These are phyloP conservation scores for Acorus calamus DNA, from an alignment of 106 monocot genomes.

Conservation along the genomic window DNA sequence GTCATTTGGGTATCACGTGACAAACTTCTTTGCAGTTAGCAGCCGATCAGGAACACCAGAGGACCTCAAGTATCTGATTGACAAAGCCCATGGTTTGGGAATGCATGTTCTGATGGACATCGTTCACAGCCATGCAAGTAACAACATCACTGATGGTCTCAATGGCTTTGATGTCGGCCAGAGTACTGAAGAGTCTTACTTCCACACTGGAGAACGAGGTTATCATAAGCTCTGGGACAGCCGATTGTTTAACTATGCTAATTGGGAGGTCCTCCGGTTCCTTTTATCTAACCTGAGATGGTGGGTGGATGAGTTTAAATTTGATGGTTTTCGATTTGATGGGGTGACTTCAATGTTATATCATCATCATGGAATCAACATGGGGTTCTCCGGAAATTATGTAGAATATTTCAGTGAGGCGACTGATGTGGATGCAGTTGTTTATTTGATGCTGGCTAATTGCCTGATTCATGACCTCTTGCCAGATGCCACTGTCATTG, in stretches of 20 bases:
- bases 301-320: slow-evolving; percentile 82
- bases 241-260: slow-evolving; percentile 84
- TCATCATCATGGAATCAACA: slow-evolving; percentile 94
- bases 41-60: slow-evolving; percentile 92
- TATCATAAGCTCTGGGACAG: slow-evolving; percentile 96
- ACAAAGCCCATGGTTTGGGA: slow-evolving; percentile 83
- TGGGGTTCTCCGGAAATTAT: slow-evolving; percentile 67
- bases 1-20: slow-evolving; percentile 96
- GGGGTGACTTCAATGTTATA: slow-evolving; percentile 97
- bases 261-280: slow-evolving; percentile 95
- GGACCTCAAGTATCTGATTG: slow-evolving; percentile 90
- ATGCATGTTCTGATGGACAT: slow-evolving; percentile 85
- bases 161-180: slow-evolving; percentile 97
- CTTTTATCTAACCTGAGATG: slow-evolving; percentile 83
- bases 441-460: slow-evolving; percentile 94
- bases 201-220: slow-evolving; percentile 78
- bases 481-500: slow-evolving; percentile 72
- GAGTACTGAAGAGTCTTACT: slow-evolving; percentile 60
- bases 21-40: slow-evolving; percentile 89
- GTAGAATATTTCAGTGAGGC: slow-evolving; percentile 67
- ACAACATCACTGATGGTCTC: slow-evolving; percentile 77
- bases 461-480: slow-evolving; percentile 44
- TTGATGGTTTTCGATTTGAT: slow-evolving; percentile 98
- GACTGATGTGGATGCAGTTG: slow-evolving; percentile 85
- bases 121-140: slow-evolving; percentile 89